A percentile compares a stretch with the other conserved stretches of the same genome.
Evolutionary conservation across 2,329 filamentous ascomycete genomes (phyloP).

Genomic region (Colletotrichum sp.): DNA sequence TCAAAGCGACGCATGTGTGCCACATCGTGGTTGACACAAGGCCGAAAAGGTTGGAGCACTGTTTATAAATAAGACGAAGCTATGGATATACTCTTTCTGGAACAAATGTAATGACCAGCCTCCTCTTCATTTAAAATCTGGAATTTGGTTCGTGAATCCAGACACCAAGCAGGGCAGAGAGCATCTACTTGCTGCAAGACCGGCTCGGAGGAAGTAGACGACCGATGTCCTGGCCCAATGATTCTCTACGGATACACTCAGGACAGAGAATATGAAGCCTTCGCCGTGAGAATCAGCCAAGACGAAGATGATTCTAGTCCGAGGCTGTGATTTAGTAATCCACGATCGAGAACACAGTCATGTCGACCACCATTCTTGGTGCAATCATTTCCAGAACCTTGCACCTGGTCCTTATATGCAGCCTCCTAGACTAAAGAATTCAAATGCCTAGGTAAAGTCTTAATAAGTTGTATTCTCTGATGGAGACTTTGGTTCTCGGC

Average conservation of each 20-base stretch:
- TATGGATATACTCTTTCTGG: too few relatives aligned
- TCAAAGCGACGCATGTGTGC: background rate
- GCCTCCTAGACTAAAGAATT: fast-evolving
- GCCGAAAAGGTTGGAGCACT: too few relatives aligned
- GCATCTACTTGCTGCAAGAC: too few relatives aligned
- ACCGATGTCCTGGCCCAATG: too few relatives aligned
- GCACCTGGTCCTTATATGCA: background rate
- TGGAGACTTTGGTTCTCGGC: too few relatives aligned
- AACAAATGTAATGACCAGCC: too few relatives aligned
- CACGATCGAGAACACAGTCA: fast-evolving
- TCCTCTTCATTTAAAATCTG: too few relatives aligned
- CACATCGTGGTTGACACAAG: background rate
- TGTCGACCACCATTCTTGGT: background rate
- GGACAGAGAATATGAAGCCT: fast-evolving
- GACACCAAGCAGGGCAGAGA: too few relatives aligned
- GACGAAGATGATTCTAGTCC: background rate
- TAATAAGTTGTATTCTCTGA: background rate
- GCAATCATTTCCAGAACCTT: background rate
- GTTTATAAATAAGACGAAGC: too few relatives aligned
- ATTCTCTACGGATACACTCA: background rate
- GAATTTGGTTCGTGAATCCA: too few relatives aligned
- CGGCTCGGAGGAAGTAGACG: too few relatives aligned
- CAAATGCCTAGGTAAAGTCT: background rate
- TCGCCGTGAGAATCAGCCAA: background rate
- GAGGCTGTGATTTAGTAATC: background rate